Conservation (phyloP, 78 protist genomes). For the Mantamonas sphyraenae region DNA sequence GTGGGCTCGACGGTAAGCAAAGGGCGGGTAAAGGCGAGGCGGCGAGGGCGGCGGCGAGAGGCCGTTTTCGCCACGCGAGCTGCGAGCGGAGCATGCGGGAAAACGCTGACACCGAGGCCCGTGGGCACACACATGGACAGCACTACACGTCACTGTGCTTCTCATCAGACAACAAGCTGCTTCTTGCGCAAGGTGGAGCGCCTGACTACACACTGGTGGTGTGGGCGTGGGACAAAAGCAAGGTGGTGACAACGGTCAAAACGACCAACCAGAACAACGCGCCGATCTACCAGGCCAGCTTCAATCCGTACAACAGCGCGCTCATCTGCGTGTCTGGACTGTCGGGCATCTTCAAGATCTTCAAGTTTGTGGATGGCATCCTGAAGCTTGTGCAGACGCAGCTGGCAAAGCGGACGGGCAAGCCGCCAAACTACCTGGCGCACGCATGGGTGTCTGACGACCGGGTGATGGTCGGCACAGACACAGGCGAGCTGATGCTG, state of each 20-base stretch:
- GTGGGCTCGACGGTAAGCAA: background rate
- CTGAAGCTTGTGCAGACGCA: conserved; percentile 17
- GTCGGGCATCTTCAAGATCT: conserved; percentile 32
- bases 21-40: too few relatives aligned
- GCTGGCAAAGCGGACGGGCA: conserved; percentile 10
- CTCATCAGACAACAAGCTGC: conserved; percentile 11
- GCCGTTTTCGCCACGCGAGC: too few relatives aligned
- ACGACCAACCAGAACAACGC: background rate
- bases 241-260: background rate
- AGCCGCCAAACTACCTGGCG: conserved; percentile 31
- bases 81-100: too few relatives aligned
- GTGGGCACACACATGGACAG: too few relatives aligned
- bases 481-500: conserved; percentile 40
- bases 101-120: too few relatives aligned
- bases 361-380: conserved; percentile 14
- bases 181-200: conserved; percentile 30
- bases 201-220: conserved; percentile 36
- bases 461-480: conserved; percentile 34
- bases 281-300: conserved; percentile 24
- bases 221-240: conserved; percentile 50
- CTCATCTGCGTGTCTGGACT: conserved; percentile 39
- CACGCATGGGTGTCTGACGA: conserved; percentile 53
- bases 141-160: conserved; percentile 1
- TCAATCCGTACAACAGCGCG: conserved; percentile 32
- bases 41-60: too few relatives aligned